Conservation (phyloP, 495 filamentous ascomycete genomes). For the Chlorociboria aeruginascens region DNA sequence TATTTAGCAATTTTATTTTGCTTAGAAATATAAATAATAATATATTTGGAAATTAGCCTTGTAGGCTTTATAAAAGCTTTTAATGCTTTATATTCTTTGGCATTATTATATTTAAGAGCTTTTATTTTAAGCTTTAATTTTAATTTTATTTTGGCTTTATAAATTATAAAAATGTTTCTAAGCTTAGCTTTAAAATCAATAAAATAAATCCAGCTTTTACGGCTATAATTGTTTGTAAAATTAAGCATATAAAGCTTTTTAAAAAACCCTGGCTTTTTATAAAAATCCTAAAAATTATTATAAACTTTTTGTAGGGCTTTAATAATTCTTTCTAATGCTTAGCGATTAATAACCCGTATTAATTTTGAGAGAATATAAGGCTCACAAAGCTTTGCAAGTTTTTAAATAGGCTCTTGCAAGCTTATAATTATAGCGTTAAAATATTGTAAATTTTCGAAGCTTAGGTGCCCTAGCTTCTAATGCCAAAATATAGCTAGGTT, state of each 20-base stretch:
- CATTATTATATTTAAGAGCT: conserved; percentile 2
- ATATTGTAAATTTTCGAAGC: background rate
- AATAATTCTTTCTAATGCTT: background rate
- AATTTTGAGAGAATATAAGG: background rate
- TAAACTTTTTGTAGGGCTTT: background rate
- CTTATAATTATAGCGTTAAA: background rate
- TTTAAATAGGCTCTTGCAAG: background rate
- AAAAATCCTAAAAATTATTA: background rate
- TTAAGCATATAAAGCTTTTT: background rate
- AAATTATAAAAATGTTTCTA: background rate
- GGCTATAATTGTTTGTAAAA: background rate
- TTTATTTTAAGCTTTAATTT: conserved; percentile 1
- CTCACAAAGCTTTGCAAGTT: background rate
- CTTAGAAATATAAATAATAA: background rate
- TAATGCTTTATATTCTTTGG: conserved; percentile 2
- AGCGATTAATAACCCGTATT: background rate
- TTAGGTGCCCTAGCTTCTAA: background rate
- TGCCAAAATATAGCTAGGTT: no score
- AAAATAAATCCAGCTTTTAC: background rate
- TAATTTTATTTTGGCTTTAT: background rate
- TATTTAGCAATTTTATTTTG: conserved; percentile 1
- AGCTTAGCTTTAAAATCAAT: background rate
- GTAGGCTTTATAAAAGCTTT: background rate
- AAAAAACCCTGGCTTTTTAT: background rate
- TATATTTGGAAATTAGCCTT: conserved; percentile 3